phyloP scores from a whole-genome alignment of 2,329 filamentous ascomycete species.

The Xylariaceae sp. region DNA sequence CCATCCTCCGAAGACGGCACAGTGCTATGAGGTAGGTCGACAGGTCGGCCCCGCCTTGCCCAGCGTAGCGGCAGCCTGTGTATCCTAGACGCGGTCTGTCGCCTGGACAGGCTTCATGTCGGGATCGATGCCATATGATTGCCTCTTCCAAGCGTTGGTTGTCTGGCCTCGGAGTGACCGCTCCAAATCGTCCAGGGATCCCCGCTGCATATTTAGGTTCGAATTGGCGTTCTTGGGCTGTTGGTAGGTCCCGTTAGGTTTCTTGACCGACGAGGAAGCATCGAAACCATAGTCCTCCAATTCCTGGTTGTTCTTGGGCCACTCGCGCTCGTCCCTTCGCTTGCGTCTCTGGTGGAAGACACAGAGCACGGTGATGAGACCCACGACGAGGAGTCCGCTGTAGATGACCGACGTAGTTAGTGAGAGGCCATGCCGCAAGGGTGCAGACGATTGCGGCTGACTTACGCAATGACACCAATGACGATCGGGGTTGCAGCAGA shows the following conservation, averaged over 20 bases:
- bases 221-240: slow-evolving; percentile 3
- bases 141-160: slow-evolving; percentile 1
- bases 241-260: slow-evolving; percentile 14
- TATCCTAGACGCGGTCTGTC: neutral
- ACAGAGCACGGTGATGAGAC: slow-evolving; percentile 13
- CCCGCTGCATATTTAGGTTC: slow-evolving; percentile 3
- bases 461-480: slow-evolving; percentile 21
- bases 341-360: slow-evolving; percentile 22
- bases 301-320: slow-evolving; percentile 27
- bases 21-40: too few relatives aligned
- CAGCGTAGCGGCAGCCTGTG: too few relatives aligned
- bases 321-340: slow-evolving; percentile 21
- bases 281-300: slow-evolving; percentile 27
- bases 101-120: slow-evolving; percentile 18
- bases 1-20: too few relatives aligned
- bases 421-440: too few relatives aligned
- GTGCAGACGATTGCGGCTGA: neutral
- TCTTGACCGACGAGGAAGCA: slow-evolving; percentile 3
- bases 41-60: too few relatives aligned
- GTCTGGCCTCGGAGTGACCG: slow-evolving; percentile 7
- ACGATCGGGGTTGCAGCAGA: slow-evolving; percentile 16
- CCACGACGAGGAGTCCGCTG: slow-evolving; percentile 19
- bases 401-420: too few relatives aligned
- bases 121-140: slow-evolving; percentile 7
- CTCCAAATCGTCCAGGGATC: slow-evolving; percentile 7